Percentiles rank a stretch among this genome's conserved stretches.
These are phyloP conservation scores for Marasmius fiardii DNA, from an alignment of 1,284 basidiomycete genomes.

Conservation along the genomic window DNA sequence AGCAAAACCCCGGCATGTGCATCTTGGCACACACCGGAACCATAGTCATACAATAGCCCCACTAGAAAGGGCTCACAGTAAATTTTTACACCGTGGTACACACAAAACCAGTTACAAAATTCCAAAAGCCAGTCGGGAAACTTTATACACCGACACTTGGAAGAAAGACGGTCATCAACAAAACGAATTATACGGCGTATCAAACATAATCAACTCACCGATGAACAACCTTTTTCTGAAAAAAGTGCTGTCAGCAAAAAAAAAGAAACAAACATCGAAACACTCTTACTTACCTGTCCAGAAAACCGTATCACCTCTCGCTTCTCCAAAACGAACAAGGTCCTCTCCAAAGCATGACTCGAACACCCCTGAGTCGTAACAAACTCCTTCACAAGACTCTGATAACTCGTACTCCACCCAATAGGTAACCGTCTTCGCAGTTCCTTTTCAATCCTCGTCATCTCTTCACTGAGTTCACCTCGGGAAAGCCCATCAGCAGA, in stretches of 20 bases:
- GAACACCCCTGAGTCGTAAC: conserved; percentile 91
- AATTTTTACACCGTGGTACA: too few species aligned
- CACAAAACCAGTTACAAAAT: too few species aligned
- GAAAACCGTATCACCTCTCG: conserved; percentile 92
- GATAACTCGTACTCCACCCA: conserved; percentile 96
- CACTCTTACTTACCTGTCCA: conserved; percentile 58
- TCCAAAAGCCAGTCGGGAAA: too few species aligned
- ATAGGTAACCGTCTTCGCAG: conserved; percentile 87
- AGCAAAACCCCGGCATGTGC: too few species aligned
- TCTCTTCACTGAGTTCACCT: conserved; percentile 93
- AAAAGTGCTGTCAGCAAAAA: conserved; percentile 8
- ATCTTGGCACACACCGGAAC: too few species aligned
- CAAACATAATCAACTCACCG: conserved; percentile 18
- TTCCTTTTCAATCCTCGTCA: conserved; percentile 90
- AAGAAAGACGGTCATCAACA: conserved; percentile 5
- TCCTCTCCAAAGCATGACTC: conserved; percentile 89
- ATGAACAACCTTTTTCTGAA: conserved; percentile 50
- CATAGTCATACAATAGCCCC: too few species aligned
- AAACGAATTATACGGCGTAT: not conserved
- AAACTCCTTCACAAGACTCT: conserved; percentile 93
- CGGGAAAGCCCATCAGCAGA: conserved; percentile 91
- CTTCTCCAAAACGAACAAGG: conserved; percentile 92
- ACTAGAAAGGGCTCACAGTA: too few species aligned
- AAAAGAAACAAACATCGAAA: conserved; percentile 1
- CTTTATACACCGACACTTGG: conserved; percentile 27